Base-by-base conservation (phyloP, 2,329 filamentous ascomycete species). In the Dactylellina cionopaga region DNA sequence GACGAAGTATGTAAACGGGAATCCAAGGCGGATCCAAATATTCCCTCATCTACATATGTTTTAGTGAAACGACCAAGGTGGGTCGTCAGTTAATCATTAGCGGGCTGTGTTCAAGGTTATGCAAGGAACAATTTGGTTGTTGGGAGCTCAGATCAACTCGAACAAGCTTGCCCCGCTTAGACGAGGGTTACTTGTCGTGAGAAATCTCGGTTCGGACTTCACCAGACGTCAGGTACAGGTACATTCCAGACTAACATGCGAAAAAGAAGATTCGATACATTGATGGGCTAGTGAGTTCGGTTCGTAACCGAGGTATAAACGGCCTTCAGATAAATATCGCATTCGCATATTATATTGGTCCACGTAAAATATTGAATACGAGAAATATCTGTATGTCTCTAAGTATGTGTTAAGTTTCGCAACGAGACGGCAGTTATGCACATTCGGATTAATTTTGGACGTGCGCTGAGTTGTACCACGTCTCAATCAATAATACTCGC, bases 51-150 rank as follows among this genome's bases (percentile, higher is more conserved):
- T 65, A 39, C 56, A 29, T 35, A 56, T 35, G 19, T 41, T 27
- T 43, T 35, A 65, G 52, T 72, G 68, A 72, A 72, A 72, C 68
- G 68, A 46, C 35, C 54, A 37, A 72, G 68, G 68, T 72, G 68
- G 68, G 68, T 65, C 68, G 31, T 65, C 51, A 33, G 35, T 51
- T 44, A 43, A 43, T 24, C 25, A 55, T 43, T 46, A 65, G 60
- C 59, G 58, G 68, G 68, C 68, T 64, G 59, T 72, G 68, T 64
- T 60, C 58, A 65, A 64, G 33, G 25, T 58, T 24, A 71, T 71
- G 66, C 66, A 71, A 71, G 66, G 66, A 63, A 71, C 66, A 43
- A 64, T 56, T 39, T 55, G 49, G 49, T 64, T 33, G 33, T 39
- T 64, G 52, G 59, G 68, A 72, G 59, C 59, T 72, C 44, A 65